Conservation (phyloP, 2,329 filamentous ascomycete genomes). For the Pleomassaria siparia region DNA sequence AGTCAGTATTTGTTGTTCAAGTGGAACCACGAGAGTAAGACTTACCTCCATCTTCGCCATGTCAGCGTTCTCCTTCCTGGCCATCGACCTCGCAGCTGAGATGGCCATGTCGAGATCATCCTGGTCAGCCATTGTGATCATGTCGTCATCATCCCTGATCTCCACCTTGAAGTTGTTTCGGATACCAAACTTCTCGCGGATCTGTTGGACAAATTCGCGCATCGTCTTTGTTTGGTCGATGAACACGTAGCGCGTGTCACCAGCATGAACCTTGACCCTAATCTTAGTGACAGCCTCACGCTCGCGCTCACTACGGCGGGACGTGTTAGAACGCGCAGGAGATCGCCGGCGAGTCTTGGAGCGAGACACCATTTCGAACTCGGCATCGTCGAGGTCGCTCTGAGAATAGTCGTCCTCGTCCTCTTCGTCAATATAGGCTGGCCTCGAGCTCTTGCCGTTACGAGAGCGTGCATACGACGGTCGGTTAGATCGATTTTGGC, state of each 20-base stretch:
- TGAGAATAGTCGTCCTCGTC: slow-evolving; percentile 72
- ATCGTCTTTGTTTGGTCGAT: slow-evolving; percentile 73
- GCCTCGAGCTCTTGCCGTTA: slow-evolving; percentile 47
- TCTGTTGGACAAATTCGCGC: slow-evolving; percentile 72
- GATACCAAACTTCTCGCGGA: slow-evolving; percentile 85
- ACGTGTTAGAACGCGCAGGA: slow-evolving; percentile 45
- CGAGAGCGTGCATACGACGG: slow-evolving; percentile 31
- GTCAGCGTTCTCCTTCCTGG: slow-evolving; percentile 72
- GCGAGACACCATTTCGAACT: slow-evolving; percentile 75
- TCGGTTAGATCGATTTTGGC: slow-evolving; percentile 26
- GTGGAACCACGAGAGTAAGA: slow-evolving; percentile 25
- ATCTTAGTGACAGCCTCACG: slow-evolving; percentile 63
- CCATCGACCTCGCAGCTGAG: slow-evolving; percentile 65
- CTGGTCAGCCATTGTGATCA: slow-evolving; percentile 96
- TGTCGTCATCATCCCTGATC: slow-evolving; percentile 85
- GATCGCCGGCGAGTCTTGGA: slow-evolving; percentile 40
- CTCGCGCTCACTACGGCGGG: slow-evolving; percentile 50
- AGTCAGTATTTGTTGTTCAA: slow-evolving; percentile 15
- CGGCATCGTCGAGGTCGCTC: slow-evolving; percentile 72
- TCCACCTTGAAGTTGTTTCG: slow-evolving; percentile 82
- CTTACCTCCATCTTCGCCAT: slow-evolving; percentile 95
- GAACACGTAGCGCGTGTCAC: slow-evolving; percentile 91
- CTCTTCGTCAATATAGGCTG: slow-evolving; percentile 76
- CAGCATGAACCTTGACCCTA: slow-evolving; percentile 84
- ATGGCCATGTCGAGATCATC: slow-evolving; percentile 93